phyloP scores from a whole-genome alignment of 2,329 filamentous ascomycete species.

The Phaeoacremonium minimum region DNA sequence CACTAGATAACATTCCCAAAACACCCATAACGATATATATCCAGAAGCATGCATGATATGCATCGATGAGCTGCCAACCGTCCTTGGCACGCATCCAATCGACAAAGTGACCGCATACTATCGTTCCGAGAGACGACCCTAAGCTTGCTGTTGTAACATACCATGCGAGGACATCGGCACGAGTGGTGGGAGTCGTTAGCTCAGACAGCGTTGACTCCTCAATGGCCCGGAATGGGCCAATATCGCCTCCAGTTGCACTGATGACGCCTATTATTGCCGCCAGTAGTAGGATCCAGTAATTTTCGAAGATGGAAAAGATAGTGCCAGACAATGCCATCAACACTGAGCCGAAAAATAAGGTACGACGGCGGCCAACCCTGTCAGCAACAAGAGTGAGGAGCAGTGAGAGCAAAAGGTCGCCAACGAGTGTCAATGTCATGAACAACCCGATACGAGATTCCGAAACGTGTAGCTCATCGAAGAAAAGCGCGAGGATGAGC shows the following conservation, averaged over 20 bases:
- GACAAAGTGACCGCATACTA: slow-evolving; percentile 45
- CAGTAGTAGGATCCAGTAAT: slow-evolving; percentile 54
- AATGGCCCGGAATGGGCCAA: slow-evolving; percentile 63
- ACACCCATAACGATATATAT: slow-evolving; percentile 53
- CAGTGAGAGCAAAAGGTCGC: slow-evolving; percentile 56
- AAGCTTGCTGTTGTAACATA: slow-evolving; percentile 56
- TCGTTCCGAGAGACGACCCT: slow-evolving; percentile 50
- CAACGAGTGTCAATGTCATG: slow-evolving; percentile 59
- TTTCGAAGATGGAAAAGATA: slow-evolving; percentile 48
- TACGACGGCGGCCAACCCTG: slow-evolving; percentile 49
- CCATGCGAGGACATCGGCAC: slow-evolving; percentile 64
- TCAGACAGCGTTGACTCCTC: slow-evolving; percentile 63
- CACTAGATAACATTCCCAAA: slow-evolving; percentile 40
- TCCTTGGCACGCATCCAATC: slow-evolving; percentile 36
- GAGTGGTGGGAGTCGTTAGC: slow-evolving; percentile 47
- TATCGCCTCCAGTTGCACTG: slow-evolving; percentile 59
- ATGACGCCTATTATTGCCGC: slow-evolving; percentile 59
- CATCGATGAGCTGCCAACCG: slow-evolving; percentile 42
- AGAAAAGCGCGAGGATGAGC: slow-evolving; percentile 58
- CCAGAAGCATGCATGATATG: slow-evolving; percentile 56
- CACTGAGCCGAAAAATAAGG: slow-evolving; percentile 45
- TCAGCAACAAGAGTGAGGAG: slow-evolving; percentile 56
- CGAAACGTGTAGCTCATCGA: slow-evolving; percentile 49
- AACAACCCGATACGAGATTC: slow-evolving; percentile 59
- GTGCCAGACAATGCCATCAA: slow-evolving; percentile 55